Conservation (phyloP, 352 stramenopile genomes). For the Globisporangium heterothallicum region DNA sequence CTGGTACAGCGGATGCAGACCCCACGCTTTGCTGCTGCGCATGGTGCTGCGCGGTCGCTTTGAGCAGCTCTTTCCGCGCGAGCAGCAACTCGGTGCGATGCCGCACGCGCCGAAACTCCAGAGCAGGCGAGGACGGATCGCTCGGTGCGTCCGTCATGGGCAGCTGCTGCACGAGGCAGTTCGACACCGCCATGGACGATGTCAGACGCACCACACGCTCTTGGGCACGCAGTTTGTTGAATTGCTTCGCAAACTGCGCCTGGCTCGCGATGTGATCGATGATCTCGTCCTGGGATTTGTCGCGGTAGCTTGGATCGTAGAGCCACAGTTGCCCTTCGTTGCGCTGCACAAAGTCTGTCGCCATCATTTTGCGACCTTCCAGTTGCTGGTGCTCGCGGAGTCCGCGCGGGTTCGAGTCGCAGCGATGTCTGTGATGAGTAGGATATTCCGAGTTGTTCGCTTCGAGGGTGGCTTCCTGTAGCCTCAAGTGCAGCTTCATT, state of each 20-base stretch:
- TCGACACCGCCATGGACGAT: conserved; percentile 47
- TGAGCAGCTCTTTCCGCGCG: conserved; percentile 41
- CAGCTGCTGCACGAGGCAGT: conserved; percentile 51
- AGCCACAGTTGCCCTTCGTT: conserved; percentile 56
- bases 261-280: conserved; percentile 41
- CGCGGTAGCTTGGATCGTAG: conserved; percentile 39
- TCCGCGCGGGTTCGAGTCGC: conserved; percentile 7
- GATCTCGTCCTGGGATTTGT: conserved; percentile 30
- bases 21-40: conserved; percentile 18
- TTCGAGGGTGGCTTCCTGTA: conserved; percentile 29
- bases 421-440: neutral
- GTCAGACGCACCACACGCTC: conserved; percentile 58
- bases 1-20: neutral
- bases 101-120: conserved; percentile 44
- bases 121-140: conserved; percentile 28
- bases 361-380: conserved; percentile 52
- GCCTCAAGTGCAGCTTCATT: conserved; percentile 50
- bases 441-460: conserved; percentile 2
- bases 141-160: conserved; percentile 16
- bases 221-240: conserved; percentile 51
- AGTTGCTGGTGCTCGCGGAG: conserved; percentile 36
- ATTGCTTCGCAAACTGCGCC: conserved; percentile 35
- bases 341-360: conserved; percentile 46
- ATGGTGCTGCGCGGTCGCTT: conserved; percentile 21
- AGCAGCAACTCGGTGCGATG: conserved; percentile 47